These are phyloP conservation scores for Volvariella volvacea DNA, from an alignment of 1,284 basidiomycete genomes.

Conservation along the genomic window DNA sequence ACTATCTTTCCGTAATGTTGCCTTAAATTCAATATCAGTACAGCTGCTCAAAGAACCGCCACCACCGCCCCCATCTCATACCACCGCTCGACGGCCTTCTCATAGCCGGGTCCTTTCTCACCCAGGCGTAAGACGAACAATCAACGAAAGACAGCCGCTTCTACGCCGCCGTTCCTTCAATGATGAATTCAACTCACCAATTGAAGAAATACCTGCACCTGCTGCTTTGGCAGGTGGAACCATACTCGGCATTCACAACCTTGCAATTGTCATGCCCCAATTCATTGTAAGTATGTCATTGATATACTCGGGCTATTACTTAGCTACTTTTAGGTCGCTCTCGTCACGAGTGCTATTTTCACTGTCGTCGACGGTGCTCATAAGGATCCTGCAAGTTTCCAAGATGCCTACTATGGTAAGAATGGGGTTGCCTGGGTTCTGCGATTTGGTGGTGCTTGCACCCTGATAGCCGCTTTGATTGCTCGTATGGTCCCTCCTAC, in stretches of 20 bases:
- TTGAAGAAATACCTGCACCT: constrained; percentile 33
- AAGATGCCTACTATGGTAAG: constrained; percentile 68
- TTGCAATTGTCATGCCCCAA: constrained; percentile 90
- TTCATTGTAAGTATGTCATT: constrained; percentile 62
- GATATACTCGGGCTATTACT: constrained; percentile 2
- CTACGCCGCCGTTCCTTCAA: constrained; percentile 63
- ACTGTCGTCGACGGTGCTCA: constrained; percentile 58
- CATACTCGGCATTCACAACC: constrained; percentile 91
- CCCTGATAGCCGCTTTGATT: constrained; percentile 64
- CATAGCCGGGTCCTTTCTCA: constrained; percentile 35
- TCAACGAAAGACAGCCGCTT: constrained; percentile 50
- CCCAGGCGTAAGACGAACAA: constrained; percentile 24
- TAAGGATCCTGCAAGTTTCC: constrained; percentile 32
- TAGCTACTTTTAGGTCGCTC: constrained; percentile 60
- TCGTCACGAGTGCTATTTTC: constrained; percentile 90
- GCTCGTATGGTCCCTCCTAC: constrained; percentile 81
- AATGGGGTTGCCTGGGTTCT: constrained; percentile 91
- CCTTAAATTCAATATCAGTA: constrained; percentile 6
- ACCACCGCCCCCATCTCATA: constrained; percentile 15
- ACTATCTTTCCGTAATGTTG: not conserved
- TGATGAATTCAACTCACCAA: constrained; percentile 35
- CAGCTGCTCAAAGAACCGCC: constrained; percentile 80
- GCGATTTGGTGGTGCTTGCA: constrained; percentile 84
- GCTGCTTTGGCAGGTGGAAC: constrained; percentile 83
- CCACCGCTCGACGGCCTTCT: constrained; percentile 22